phyloP scores from a whole-genome alignment of 2,329 filamentous ascomycete genomes.

The Sporothrix protearum region DNA sequence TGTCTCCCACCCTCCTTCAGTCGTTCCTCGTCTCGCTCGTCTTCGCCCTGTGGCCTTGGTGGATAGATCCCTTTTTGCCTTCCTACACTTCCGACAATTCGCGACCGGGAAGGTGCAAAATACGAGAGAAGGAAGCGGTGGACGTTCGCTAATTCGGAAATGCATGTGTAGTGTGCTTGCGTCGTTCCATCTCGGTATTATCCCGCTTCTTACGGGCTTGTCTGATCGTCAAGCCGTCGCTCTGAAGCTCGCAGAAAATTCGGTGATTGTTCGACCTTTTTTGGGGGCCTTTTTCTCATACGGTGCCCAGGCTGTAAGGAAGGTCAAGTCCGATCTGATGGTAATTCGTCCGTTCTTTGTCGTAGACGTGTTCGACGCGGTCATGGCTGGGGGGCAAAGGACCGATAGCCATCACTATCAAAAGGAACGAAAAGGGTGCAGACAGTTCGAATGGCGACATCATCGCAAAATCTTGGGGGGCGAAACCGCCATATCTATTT shows the following conservation, averaged over 20 bases:
- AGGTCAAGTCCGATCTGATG: not conserved
- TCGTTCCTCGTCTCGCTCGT: not conserved
- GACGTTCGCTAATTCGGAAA: not conserved
- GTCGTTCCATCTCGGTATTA: not conserved
- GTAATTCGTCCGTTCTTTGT: not conserved
- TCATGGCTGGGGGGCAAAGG: conserved; percentile 4
- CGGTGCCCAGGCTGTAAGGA: not conserved
- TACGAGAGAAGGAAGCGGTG: not conserved
- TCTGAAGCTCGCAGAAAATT: not conserved
- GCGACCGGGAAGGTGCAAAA: conserved; percentile 6
- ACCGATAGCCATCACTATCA: conserved; percentile 4
- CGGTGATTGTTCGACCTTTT: not conserved
- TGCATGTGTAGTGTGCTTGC: not conserved
- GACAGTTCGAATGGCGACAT: conserved; percentile 15
- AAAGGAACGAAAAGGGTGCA: not conserved
- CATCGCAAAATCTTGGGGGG: conserved; percentile 15
- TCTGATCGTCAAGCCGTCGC: not conserved
- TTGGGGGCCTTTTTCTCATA: not conserved
- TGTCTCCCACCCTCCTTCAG: not conserved
- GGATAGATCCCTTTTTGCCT: not conserved
- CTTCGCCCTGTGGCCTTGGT: not conserved
- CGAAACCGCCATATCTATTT: conserved; percentile 7
- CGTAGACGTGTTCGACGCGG: not conserved
- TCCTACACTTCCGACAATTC: not conserved
- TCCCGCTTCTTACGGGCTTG: not conserved